Evolutionary conservation across 2,329 filamentous ascomycete species (phyloP), one percentile per base, ranked within the genome.

Genomic region (Claviceps monticola): DNA sequence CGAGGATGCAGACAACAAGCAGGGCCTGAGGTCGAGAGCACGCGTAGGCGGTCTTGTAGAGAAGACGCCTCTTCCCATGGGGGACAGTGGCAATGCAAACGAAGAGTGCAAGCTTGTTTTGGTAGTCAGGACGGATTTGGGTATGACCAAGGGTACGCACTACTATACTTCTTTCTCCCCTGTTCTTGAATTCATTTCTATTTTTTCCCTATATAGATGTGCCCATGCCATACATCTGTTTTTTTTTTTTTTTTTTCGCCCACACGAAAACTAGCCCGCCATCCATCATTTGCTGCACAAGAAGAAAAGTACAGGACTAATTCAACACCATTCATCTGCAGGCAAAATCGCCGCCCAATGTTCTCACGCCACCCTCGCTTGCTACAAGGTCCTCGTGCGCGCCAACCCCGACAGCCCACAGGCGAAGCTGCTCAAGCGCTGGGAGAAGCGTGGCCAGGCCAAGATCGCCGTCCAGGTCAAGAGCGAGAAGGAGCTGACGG

Each of bases 281-380:
- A 19, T 4, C 6, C 17, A 13, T 43, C 17, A 9, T 13, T 14
- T 23, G n/a, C 13, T 29, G 9, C 29, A 29, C 29, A 11, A 26
- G 23, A 26, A 26, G 29, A 34, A 26, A 26, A 3, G 29, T 11
- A 11, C 9, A 34, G 29, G 29, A 11, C 29, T 34, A 34, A 34
- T 34, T 34, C 29, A 34, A 9, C 9, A 34, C 4, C 11, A 34
- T 11, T 9, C 9, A 39, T 46, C 6, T 16, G 34, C 57, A 95
- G 91, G 91, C 62, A 98, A 98, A 76, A 96, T 97, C 62, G 93
- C 88, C 53, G 93, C 93, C 7, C 93, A 97, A 70, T 91, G 86
- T 70, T 86, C 84, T 48, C 93, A 97, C 69, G 93, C 93, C n/a
- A 95, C 91, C 3, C 82, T 98, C 52, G 90, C 91, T 51, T 97